A percentile compares a stretch with the other conserved stretches of the same genome.
phyloP scores from a whole-genome alignment of 495 filamentous ascomycete species.

The Penicillium pancosmium region DNA sequence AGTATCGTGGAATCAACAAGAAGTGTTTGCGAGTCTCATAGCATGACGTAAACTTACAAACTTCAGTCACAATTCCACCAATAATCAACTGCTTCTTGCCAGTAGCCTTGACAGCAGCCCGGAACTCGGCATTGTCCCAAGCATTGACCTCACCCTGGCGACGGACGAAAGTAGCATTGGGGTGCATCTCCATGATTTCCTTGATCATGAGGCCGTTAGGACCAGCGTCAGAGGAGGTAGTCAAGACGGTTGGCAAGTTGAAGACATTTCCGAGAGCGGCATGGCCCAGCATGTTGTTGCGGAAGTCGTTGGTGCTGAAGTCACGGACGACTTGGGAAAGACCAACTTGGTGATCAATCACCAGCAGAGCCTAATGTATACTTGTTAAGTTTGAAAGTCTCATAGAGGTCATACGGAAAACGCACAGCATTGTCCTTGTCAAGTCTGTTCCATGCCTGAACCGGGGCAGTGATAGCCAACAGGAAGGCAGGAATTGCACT shows the following conservation, averaged over 20 bases:
- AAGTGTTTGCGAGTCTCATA: neutral
- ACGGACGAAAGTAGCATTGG: constrained; percentile 64
- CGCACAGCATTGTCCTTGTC: constrained; percentile 61
- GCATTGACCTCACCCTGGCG: constrained; percentile 78
- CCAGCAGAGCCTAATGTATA: constrained; percentile 52
- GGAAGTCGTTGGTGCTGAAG: constrained; percentile 61
- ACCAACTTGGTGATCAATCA: constrained; percentile 75
- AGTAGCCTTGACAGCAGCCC: constrained; percentile 63
- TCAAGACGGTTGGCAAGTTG: constrained; percentile 68
- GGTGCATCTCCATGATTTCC: constrained; percentile 70
- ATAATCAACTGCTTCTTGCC: constrained; percentile 73
- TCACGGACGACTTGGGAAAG: constrained; percentile 68
- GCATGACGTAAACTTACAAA: constrained; percentile 50
- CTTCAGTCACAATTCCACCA: constrained; percentile 75
- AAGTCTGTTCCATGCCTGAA: constrained; percentile 43
- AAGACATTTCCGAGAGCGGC: constrained; percentile 68
- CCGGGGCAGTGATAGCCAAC: constrained; percentile 23
- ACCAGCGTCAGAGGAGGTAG: constrained; percentile 64
- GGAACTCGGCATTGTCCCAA: constrained; percentile 77
- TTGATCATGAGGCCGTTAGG: constrained; percentile 70
- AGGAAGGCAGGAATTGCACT: constrained; percentile 17
- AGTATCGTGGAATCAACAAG: neutral
- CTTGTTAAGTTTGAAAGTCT: neutral
- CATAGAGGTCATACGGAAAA: neutral
- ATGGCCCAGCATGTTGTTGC: constrained; percentile 70